Evolutionary conservation across 1,284 basidiomycete species (phyloP).

Genomic region (Ustilago curta): DNA sequence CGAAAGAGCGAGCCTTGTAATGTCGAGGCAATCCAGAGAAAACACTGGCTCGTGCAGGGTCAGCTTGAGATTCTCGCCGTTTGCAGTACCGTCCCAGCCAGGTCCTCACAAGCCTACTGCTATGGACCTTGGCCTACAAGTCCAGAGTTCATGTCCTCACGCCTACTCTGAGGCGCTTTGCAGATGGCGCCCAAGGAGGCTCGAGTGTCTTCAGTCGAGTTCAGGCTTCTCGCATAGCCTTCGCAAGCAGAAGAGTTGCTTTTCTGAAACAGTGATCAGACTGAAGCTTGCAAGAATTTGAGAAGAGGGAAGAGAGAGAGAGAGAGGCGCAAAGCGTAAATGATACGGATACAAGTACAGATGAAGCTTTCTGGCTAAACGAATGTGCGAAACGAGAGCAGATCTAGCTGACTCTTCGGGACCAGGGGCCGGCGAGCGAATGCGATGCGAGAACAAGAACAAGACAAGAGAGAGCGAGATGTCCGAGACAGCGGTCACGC

Average conservation of each 20-base stretch:
- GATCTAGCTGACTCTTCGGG: constrained; percentile 18
- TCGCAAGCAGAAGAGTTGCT: background rate
- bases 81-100: too few relatives aligned
- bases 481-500: background rate
- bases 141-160: background rate
- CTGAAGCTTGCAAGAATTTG: background rate
- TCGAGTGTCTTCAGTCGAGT: too few relatives aligned
- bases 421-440: constrained; percentile 6
- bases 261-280: background rate
- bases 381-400: constrained; percentile 9
- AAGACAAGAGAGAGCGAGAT: background rate
- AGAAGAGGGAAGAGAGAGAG: constrained; percentile 12
- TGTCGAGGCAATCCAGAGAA: too few relatives aligned
- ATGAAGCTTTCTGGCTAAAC: background rate
- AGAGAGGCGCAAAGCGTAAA: background rate
- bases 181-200: too few relatives aligned
- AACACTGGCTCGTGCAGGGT: too few relatives aligned
- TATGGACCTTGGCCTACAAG: background rate
- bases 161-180: too few relatives aligned
- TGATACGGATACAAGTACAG: constrained; percentile 14
- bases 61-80: too few relatives aligned
- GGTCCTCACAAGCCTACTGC: too few relatives aligned
- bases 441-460: constrained; percentile 20
- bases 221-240: too few relatives aligned
- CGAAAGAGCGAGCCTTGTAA: too few relatives aligned